phyloP scores from a whole-genome alignment of 2,329 filamentous ascomycete genomes.

The Colletotrichum sp. region DNA sequence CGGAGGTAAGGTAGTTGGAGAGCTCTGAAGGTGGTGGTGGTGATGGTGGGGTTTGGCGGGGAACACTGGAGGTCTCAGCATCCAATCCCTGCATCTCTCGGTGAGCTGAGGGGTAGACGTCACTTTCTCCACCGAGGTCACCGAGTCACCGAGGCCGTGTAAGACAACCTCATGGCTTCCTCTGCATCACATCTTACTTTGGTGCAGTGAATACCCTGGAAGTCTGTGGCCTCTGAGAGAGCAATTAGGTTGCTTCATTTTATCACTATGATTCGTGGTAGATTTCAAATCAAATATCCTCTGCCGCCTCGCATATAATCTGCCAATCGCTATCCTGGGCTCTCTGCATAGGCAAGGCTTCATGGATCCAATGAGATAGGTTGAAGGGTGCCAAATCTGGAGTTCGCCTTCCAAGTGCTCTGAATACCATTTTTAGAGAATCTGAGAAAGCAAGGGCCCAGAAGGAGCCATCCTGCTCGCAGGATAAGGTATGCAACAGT shows the following conservation, averaged over 20 bases:
- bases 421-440: background rate
- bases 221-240: background rate
- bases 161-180: background rate
- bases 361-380: background rate
- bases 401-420: background rate
- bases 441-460: background rate
- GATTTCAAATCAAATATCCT: background rate
- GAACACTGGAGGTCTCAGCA: background rate
- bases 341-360: background rate
- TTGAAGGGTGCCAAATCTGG: background rate
- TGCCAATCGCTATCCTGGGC: background rate
- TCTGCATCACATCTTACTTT: background rate
- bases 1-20: conserved; percentile 6
- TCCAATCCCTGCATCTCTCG: conserved; percentile 6
- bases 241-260: background rate
- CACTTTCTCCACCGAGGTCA: background rate
- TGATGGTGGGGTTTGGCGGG: conserved; percentile 22
- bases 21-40: background rate
- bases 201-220: background rate
- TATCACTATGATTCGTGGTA: background rate
- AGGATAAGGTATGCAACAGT: background rate
- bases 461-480: background rate
- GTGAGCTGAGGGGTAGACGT: background rate
- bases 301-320: background rate
- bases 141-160: background rate